A percentile compares a stretch with the other conserved stretches of the same genome.
Conservation (phyloP, 306 rosid genomes). For the Castanea sativa region DNA sequence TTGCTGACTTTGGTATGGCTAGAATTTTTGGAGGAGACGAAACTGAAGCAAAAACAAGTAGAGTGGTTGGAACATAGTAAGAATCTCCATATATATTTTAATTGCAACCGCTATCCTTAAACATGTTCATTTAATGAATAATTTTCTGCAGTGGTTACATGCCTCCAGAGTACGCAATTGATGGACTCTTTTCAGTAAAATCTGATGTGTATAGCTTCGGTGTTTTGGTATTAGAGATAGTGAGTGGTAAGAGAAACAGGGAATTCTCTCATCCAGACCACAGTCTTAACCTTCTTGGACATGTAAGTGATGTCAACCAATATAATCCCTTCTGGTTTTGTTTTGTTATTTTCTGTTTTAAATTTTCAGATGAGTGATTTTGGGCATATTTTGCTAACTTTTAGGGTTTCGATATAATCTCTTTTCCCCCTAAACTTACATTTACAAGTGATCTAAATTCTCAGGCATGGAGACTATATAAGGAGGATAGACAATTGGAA, state of each 20-base stretch:
- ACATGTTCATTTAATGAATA: background rate
- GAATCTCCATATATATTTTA: background rate
- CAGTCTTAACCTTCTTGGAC: slow-evolving; percentile 44
- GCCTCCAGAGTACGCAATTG: background rate
- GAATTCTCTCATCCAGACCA: slow-evolving; percentile 31
- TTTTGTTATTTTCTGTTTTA: background rate
- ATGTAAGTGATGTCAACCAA: slow-evolving; percentile 22
- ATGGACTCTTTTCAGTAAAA: background rate
- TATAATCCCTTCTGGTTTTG: background rate
- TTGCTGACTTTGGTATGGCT: slow-evolving; percentile 61
- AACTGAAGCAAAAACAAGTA: slow-evolving; percentile 34
- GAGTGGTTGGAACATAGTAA: slow-evolving; percentile 56
- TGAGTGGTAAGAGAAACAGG: slow-evolving; percentile 48
- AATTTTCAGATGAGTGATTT: too few relatives aligned
- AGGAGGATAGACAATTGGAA: slow-evolving; percentile 2
- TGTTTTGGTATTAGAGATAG: slow-evolving; percentile 40
- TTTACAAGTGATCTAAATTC: background rate
- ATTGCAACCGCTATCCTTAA: too few relatives aligned
- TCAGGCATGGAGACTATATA: slow-evolving; percentile 34
- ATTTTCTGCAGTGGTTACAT: background rate
- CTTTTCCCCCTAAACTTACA: background rate
- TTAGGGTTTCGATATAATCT: background rate
- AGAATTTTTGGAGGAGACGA: slow-evolving; percentile 45
- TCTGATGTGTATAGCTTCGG: slow-evolving; percentile 21
- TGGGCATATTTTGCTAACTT: background rate